phyloP scores from a whole-genome alignment of 1,284 basidiomycete genomes.

The Trichosporon sp. region DNA sequence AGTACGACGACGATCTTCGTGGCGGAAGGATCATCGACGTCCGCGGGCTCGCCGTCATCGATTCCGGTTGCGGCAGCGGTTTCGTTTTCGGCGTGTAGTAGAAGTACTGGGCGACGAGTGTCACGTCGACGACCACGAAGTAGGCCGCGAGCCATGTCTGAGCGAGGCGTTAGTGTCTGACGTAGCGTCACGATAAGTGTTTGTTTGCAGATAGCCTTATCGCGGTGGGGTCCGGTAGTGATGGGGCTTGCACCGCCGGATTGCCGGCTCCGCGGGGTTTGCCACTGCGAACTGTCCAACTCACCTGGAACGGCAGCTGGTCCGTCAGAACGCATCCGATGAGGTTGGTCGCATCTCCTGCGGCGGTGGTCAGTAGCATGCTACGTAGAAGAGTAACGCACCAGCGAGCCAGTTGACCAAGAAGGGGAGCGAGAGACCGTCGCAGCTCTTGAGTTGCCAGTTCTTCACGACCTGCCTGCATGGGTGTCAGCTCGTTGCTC shows the following conservation, averaged over 20 bases:
- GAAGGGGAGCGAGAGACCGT: slow-evolving; percentile 83
- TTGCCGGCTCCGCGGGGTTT: background rate
- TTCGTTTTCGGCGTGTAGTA: slow-evolving; percentile 58
- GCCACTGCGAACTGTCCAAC: slow-evolving; percentile 26
- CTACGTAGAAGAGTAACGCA: slow-evolving; percentile 46
- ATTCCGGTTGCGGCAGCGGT: slow-evolving; percentile 13
- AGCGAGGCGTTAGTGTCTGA: background rate
- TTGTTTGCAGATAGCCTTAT: background rate
- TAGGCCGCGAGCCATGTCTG: slow-evolving; percentile 84
- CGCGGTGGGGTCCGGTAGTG: background rate
- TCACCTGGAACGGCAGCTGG: slow-evolving; percentile 88
- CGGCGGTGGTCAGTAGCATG: background rate
- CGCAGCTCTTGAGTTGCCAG: slow-evolving; percentile 65
- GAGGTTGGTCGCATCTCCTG: slow-evolving; percentile 85
- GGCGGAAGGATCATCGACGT: slow-evolving; percentile 10
- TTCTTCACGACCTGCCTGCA: slow-evolving; percentile 76
- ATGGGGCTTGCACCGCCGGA: background rate
- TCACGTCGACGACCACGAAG: slow-evolving; percentile 73
- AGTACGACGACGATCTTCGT: background rate
- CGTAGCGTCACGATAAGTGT: background rate
- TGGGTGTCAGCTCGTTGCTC: background rate
- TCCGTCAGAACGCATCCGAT: slow-evolving; percentile 80
- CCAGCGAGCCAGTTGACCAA: slow-evolving; percentile 84
- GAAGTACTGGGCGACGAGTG: slow-evolving; percentile 69
- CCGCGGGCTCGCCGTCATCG: slow-evolving; percentile 14